Base-by-base conservation (phyloP, 805 yeast genomes). In the Yueomyces sp. region DNA sequence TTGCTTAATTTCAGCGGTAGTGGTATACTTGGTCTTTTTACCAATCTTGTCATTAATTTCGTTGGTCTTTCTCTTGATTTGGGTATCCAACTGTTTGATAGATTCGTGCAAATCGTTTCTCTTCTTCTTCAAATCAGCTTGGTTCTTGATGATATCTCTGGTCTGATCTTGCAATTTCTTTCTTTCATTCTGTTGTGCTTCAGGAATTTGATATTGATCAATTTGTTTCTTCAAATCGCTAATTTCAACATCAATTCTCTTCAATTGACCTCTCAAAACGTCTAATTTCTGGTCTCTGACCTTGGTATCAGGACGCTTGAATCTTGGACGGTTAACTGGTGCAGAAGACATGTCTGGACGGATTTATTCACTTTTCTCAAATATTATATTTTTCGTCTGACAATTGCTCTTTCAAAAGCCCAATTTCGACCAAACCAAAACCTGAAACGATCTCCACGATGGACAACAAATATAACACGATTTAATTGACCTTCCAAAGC, bases 261-360 rank as follows among this genome's bases (percentile, higher is more conserved):
- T 76, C 61, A 83, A 73, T 59, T 81, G 79, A 37, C 70, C 70
- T 48, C 75, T 74, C 52, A 81, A 63, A 47, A 67, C 67, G 36
- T 69, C 73, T 48, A 81, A 57, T 50, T 73, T 70, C 48, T 70
- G 73, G 59, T 82, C 83, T 64, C 79, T 71, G 44, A 69, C 77
- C 47, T 72, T 66, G 54, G 71, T 75, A 63, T 84, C 92, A 40
- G 94, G 94, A 57, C 81, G 77, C 63, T 82, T 82, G 64, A 81
- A 73, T 43, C 47, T 53, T 34, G 19, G 19, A 28, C 37, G 30
- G 28, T 40, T 36, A 19, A 19, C 19, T 19, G 19, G 19, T 19
- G 19, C 19, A 19, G 19, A 19, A 19, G 19, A 19, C 19, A 19
- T 38, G 40, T 29, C 31, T 12, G 30, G 28, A 38, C 40, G 19